phyloP scores from a whole-genome alignment of 371 early-diverging fungal species.

The Mortierella sp. region DNA sequence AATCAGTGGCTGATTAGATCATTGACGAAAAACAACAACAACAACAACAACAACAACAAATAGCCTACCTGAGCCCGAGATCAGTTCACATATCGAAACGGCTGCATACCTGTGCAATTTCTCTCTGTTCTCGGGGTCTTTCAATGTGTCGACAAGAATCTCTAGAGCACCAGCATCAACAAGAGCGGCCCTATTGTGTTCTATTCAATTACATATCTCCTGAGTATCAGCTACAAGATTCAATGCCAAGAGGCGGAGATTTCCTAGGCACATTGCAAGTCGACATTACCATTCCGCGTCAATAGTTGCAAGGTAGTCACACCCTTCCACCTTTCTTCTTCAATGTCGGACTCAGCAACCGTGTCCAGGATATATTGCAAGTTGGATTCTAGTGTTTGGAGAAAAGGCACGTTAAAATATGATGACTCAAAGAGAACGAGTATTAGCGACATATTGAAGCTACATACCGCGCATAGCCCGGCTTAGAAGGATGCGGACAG shows the following conservation, averaged over 20 bases:
- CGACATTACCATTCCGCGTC: slow-evolving; percentile 68
- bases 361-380: slow-evolving; percentile 47
- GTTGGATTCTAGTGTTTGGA: slow-evolving; percentile 22
- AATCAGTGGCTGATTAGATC: background rate
- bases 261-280: background rate
- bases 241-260: background rate
- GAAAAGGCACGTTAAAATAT: background rate
- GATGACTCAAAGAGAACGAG: background rate
- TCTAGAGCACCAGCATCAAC: slow-evolving; percentile 71
- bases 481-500: slow-evolving; percentile 49
- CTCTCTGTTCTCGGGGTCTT: slow-evolving; percentile 67
- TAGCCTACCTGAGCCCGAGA: slow-evolving; percentile 70
- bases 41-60: no score
- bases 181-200: slow-evolving; percentile 68
- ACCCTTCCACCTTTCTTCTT: slow-evolving; percentile 68
- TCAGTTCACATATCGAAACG: slow-evolving; percentile 78
- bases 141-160: slow-evolving; percentile 73
- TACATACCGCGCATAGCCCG: slow-evolving; percentile 45
- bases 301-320: slow-evolving; percentile 78
- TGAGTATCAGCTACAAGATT: background rate
- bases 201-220: slow-evolving; percentile 39
- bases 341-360: slow-evolving; percentile 49
- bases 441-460: slow-evolving; percentile 35
- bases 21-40: no score
- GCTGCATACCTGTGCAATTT: slow-evolving; percentile 76